Evolutionary conservation across 2,329 filamentous ascomycete genomes (phyloP), one percentile per base, ranked within the genome.

Genomic region (Microsporum audouinii): DNA sequence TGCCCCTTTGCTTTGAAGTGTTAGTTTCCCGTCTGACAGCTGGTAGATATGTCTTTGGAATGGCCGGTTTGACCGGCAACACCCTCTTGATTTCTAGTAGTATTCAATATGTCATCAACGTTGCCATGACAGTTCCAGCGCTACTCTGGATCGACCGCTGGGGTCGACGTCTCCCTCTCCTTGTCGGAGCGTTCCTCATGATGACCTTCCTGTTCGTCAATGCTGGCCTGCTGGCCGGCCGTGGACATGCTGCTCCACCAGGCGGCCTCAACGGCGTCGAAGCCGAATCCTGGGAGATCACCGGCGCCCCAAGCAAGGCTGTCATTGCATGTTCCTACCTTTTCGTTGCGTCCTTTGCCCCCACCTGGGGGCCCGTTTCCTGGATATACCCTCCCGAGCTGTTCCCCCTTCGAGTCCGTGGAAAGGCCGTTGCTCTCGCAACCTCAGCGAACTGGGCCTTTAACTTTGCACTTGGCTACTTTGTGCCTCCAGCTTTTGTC

Each of bases 61-160:
- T 89, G 87, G 85, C 86, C 14, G 86, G 86, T 7, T 76, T 87
- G n/a, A 75, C 72, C 1, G 80, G 79, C 2, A 77, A 82, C 66
- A 79, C 78, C 59, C 80, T 84, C 41, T 79, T 89, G 6, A 72
- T 88, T 51, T 81, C 86, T 5, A 87, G 84, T 17, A 84, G 82
- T 7, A 88, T 89, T 64, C 84, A 88, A 69, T 89, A 88, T 70
- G 79, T 91, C 67, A 89, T 92, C 77, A 91, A 91, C 71, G 88
- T 92, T 1, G 63, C 85, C 59, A 88, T 89, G 84, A 92, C 89
- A 0, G 71, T 91, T 2, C 87, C 88, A 0, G 88, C 88, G 0
- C 79, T 92, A 29, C 73, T 91, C 61, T 91, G 78, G 76, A 82
- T 91, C 67, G 88, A 94, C 66, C 78, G 80, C 60, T 89, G 86